Conservation (phyloP, 495 filamentous ascomycete species). For the Lasiosphaeria miniovina region DNA sequence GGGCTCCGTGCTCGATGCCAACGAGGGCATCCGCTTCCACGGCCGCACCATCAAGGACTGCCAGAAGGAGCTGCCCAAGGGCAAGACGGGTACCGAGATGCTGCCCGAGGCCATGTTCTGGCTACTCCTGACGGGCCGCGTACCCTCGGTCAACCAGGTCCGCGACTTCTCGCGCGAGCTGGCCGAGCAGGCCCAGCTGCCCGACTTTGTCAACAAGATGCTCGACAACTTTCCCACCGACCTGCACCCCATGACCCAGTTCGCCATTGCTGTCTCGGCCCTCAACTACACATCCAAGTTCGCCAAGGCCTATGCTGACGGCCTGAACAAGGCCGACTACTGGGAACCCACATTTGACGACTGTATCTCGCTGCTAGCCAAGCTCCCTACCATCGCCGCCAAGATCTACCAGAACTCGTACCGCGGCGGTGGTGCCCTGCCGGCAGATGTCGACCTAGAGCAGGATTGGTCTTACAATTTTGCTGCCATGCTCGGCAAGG, state of each 20-base stretch:
- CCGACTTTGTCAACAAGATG: slow-evolving; percentile 79
- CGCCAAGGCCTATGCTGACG: slow-evolving; percentile 86
- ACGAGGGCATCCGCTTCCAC: slow-evolving; percentile 98
- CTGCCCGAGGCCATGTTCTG: slow-evolving; percentile 99
- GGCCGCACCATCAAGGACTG: slow-evolving; percentile 98
- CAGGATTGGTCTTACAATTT: slow-evolving; percentile 99
- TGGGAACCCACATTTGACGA: slow-evolving; percentile 99
- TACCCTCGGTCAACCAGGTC: slow-evolving; percentile 77
- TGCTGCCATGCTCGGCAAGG: slow-evolving; percentile 91
- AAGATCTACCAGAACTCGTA: slow-evolving; percentile 95
- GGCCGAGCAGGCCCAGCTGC: slow-evolving; percentile 82
- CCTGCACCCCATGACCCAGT: slow-evolving; percentile 97
- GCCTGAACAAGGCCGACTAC: slow-evolving; percentile 90
- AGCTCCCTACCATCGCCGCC: slow-evolving; percentile 93
- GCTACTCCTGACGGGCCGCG: slow-evolving; percentile 90
- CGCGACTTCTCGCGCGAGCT: slow-evolving; percentile 79
- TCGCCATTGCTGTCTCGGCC: slow-evolving; percentile 88
- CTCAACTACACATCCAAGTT: slow-evolving; percentile 91
- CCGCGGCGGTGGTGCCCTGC: slow-evolving; percentile 69
- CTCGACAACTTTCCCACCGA: slow-evolving; percentile 83
- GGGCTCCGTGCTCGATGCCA: slow-evolving; percentile 91
- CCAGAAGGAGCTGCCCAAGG: slow-evolving; percentile 89
- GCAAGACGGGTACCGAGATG: slow-evolving; percentile 94
- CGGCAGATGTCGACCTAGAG: slow-evolving; percentile 69
- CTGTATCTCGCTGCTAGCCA: slow-evolving; percentile 87